These are phyloP conservation scores for Solanum stenotomum DNA, from an alignment of 257 asterid species.

Conservation along the genomic window DNA sequence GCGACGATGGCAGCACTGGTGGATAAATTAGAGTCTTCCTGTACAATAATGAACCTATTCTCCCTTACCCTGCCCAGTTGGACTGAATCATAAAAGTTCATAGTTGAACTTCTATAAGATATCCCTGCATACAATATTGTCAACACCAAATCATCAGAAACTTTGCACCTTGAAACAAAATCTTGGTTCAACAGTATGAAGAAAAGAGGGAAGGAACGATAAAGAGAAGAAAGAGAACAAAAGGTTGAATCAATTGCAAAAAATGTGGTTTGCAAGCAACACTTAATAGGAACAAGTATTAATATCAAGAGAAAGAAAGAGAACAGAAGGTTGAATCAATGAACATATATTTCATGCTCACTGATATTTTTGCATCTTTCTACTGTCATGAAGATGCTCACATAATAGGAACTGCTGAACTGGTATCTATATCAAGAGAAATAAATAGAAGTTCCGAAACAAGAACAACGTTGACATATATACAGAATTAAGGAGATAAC, in stretches of 20 bases:
- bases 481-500: too few relatives aligned
- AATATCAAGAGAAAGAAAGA: too few relatives aligned
- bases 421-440: too few relatives aligned
- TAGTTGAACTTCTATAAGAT: slow-evolving; percentile 16
- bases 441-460: too few relatives aligned
- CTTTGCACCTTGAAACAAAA: background rate
- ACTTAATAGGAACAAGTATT: too few relatives aligned
- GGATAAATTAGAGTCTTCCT: slow-evolving; percentile 3
- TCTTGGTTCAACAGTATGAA: background rate
- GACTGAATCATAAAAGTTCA: slow-evolving; percentile 4
- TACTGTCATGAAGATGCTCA: background rate
- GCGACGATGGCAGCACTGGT: background rate
- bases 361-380: background rate
- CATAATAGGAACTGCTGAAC: too few relatives aligned
- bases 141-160: background rate
- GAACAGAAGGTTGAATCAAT: background rate
- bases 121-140: slow-evolving; percentile 21
- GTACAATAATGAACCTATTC: slow-evolving; percentile 7
- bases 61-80: background rate
- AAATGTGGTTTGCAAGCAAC: background rate
- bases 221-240: background rate
- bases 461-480: too few relatives aligned
- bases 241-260: background rate
- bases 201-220: background rate
- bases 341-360: background rate